Conservation (phyloP, 352 stramenopile species). For the Phytophthora megakarya region DNA sequence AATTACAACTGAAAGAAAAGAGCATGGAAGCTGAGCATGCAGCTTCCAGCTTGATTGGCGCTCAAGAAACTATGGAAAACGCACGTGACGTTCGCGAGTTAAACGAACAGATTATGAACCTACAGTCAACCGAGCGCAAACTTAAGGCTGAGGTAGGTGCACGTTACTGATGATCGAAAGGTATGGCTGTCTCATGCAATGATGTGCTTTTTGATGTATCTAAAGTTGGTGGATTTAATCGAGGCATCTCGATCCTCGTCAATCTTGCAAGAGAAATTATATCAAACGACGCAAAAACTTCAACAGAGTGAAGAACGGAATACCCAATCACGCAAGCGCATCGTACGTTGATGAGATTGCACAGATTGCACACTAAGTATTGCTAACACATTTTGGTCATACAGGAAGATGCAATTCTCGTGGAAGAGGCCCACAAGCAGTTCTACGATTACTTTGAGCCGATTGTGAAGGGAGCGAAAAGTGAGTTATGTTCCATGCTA, state of each 20-base stretch:
- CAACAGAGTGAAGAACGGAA: constrained; percentile 60
- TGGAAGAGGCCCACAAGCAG: constrained; percentile 51
- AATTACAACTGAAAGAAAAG: constrained; percentile 70
- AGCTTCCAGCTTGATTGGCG: constrained; percentile 49
- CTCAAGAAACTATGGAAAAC: constrained; percentile 52
- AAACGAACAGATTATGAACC: constrained; percentile 63
- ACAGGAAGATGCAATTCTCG: constrained; percentile 45
- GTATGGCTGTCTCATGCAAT: not conserved
- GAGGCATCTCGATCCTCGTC: constrained; percentile 66
- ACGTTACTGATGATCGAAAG: not conserved
- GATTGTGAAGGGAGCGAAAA: constrained; percentile 49
- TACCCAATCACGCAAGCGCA: constrained; percentile 44
- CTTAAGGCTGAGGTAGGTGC: constrained; percentile 70
- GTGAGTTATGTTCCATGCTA: constrained; percentile 38
- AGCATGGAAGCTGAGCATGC: constrained; percentile 52
- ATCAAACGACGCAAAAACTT: constrained; percentile 58
- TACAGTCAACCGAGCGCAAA: constrained; percentile 65
- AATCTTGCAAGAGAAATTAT: constrained; percentile 67
- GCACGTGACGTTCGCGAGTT: constrained; percentile 54
- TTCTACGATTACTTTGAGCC: constrained; percentile 56
- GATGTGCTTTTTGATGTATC: not conserved
- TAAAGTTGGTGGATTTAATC: constrained; percentile 69
- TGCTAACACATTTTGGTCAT: constrained; percentile 13
- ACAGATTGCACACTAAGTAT: not conserved
- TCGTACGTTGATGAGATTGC: constrained; percentile 45